Evolutionary conservation across 106 monocot genomes (phyloP).

Genomic region (Allium sativum): DNA sequence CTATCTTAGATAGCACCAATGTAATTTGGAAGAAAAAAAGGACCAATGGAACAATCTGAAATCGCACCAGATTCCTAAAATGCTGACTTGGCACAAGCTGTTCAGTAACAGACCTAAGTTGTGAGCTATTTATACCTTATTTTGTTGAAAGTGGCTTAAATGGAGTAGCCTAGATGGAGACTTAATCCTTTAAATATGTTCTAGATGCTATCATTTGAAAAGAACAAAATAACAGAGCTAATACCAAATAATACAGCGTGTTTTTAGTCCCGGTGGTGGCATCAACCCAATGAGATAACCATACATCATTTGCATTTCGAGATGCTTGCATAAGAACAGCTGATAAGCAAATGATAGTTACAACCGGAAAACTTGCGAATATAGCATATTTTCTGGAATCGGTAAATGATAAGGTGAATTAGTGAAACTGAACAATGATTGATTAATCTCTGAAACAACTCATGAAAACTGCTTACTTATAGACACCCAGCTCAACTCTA

Average conservation of each 20-base stretch:
- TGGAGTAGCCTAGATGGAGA: too few relatives aligned
- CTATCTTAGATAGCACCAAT: too few relatives aligned
- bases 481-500: conserved; percentile 59
- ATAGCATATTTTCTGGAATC: conserved; percentile 55
- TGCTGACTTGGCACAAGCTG: too few relatives aligned
- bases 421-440: neutral
- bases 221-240: neutral
- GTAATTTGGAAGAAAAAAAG: too few relatives aligned
- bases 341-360: conserved; percentile 50
- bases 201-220: too few relatives aligned
- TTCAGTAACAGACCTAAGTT: too few relatives aligned
- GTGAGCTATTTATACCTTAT: too few relatives aligned
- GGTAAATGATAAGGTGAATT: neutral
- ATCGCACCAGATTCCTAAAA: too few relatives aligned
- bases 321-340: conserved; percentile 92
- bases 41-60: too few relatives aligned
- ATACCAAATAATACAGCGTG: conserved; percentile 81
- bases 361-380: conserved; percentile 54
- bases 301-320: conserved; percentile 95
- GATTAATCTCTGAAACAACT: neutral
- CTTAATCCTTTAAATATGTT: too few relatives aligned
- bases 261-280: conserved; percentile 28
- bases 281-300: conserved; percentile 98
- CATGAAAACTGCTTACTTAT: conserved; percentile 54
- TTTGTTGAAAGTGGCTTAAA: too few relatives aligned